Conservation (phyloP, 148 eudicot species). For the Rhododendron ferrugineum region DNA sequence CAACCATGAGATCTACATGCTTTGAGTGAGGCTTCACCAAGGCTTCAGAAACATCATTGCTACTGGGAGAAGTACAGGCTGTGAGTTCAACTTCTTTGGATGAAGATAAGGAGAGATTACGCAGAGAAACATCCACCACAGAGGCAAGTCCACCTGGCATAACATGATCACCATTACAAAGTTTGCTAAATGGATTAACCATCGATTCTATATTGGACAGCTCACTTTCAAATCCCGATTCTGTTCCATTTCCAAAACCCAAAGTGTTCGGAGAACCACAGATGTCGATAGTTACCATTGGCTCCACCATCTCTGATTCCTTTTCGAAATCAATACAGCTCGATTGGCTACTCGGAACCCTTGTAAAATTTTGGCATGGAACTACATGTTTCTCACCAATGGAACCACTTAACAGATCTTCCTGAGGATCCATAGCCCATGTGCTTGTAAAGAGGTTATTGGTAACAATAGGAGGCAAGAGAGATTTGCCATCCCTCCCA, state of each 20-base stretch:
- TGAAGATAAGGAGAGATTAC: slow-evolving; percentile 18
- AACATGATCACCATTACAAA: not conserved
- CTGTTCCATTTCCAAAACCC: not conserved
- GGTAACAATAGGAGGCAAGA: not conserved
- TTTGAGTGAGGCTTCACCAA: slow-evolving; percentile 7
- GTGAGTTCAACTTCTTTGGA: slow-evolving; percentile 6
- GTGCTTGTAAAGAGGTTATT: not conserved
- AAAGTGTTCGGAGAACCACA: not conserved
- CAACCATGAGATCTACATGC: slow-evolving; percentile 8
- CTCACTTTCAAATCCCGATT: not conserved
- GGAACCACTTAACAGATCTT: slow-evolving; percentile 4
- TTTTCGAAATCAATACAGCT: not conserved
- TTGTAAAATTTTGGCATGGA: not conserved
- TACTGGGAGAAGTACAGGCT: not conserved
- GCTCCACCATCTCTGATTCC: not conserved
- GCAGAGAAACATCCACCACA: slow-evolving; percentile 4
- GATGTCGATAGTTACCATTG: not conserved
- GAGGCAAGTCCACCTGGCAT: not conserved
- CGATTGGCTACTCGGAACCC: not conserved
- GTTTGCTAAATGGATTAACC: not conserved
- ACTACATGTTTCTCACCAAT: not conserved
- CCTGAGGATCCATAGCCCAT: not conserved
- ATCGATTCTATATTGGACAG: not conserved
- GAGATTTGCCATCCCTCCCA: not conserved
- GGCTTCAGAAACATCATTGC: slow-evolving; percentile 7